Evolutionary conservation across 192 early-diverging fungal genomes (phyloP), one percentile per base, ranked within the genome.

Genomic region (Ramicandelaber brevisporus): DNA sequence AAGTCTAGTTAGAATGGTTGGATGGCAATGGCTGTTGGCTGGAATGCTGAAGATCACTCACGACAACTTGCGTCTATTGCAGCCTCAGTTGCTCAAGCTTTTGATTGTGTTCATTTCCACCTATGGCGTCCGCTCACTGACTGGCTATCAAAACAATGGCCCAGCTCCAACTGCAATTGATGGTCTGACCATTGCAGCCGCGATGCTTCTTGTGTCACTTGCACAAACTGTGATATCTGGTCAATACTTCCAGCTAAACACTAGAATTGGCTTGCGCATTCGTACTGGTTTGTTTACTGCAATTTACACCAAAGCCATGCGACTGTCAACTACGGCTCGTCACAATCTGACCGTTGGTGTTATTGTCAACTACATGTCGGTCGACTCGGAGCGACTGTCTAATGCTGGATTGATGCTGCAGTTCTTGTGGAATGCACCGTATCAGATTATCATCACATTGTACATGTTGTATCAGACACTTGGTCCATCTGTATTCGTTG

Each of bases 221-320:
- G 38, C 61, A 3, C 87, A 97, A 46, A 82, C 82, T 1, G 49
- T 75, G 21, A 56, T 88, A 2, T 59, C 87, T 31, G 80, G 90
- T 47, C 85, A 88, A 41, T 92, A 92, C 55, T 92, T 92, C 53
- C 71, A 78, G 32, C 59, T 75, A 29, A 81, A 77, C 39, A 65
- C 79, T 40, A 53, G 61, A 9, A 68, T 70, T n/a, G 82, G 80
- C 30, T 74, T 83, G 65, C 60, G 72, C 31, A 55, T 79, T 20
- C 68, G 70, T 30, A 63, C 78, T 5, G 77, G 72, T 21, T 50
- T 82, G 34, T 67, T 76, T 16, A 77, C 90, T 0, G 72, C 83
- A 13, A 76, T 96, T 26, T 96, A 90, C 46, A 63, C 65, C 38
- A 98, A 93, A 36, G 64, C 84, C 4, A 50, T 98, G 29, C 36